Evolutionary conservation across 306 rosid genomes (phyloP), one percentile per base, ranked within the genome.

Genomic region (Sechiopsis laciniata): DNA sequence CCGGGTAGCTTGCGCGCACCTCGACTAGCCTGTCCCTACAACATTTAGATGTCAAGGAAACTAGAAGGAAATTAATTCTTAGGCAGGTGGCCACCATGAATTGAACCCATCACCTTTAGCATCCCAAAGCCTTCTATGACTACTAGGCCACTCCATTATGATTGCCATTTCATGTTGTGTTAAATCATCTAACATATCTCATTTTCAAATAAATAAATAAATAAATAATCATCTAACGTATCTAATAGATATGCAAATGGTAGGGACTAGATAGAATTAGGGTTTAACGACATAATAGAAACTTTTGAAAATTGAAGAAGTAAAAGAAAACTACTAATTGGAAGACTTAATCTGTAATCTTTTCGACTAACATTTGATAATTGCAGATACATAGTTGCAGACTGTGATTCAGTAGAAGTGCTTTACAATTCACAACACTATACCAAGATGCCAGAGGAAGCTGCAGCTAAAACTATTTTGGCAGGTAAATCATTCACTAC

Each of bases 391-490:
- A 95, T 95, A 51, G 97, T 91, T 78, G 83, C 99, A 17, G 99
- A 95, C 60, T 95, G 99, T 78, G 99, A 95, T 79, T 95, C 99
- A 15, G 81, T 95, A 26, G 86, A 91, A 12, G 97, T 91, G 74
- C 84, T 88, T 73, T 91, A 54, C 82, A 85, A 88, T 6, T 45
- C 68, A 58, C 99, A 95, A 81, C 96, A 88, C 78, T 95, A 95
- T 81, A 95, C 99, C 62, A 95, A 87, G 56, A 85, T 96, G 67
- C 99, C 95, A 15, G 99, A 95, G 82, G 99, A 95, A 79, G 96
- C 99, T 80, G 96, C 96, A 56, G 99, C 99, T 56, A 77, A 76
- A 80, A 26, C 92, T 74, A 84, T 95, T 71, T 57, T 81, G 7
- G 91, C 98, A 74, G 98, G 98, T 92, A 55, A 58, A 42, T 56